Conservation (phyloP, 1,284 basidiomycete genomes). For the Malassezia sympodialis region DNA sequence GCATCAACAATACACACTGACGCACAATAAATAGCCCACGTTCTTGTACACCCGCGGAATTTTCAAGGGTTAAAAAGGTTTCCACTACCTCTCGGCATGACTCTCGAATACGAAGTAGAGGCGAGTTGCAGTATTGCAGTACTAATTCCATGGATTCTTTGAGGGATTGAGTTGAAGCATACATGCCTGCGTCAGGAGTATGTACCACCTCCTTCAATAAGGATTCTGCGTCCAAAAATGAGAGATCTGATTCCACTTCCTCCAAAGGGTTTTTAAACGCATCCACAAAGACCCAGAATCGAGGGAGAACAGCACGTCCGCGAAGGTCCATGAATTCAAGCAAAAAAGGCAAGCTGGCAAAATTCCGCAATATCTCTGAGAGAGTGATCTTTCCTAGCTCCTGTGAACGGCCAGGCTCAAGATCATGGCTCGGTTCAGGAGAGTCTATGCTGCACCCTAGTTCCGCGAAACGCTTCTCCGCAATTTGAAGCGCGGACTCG, state of each 20-base stretch:
- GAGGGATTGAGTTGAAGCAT: not conserved
- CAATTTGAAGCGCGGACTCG: not conserved
- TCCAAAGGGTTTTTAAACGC: slow-evolving; percentile 94
- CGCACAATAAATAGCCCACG: slow-evolving; percentile 45
- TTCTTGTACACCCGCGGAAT: not conserved
- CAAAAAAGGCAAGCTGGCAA: slow-evolving; percentile 80
- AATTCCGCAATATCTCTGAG: slow-evolving; percentile 66
- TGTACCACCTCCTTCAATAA: not conserved
- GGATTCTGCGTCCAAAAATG: not conserved
- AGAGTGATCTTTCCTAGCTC: slow-evolving; percentile 9
- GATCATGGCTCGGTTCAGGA: slow-evolving; percentile 4
- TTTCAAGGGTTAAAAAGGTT: not conserved
- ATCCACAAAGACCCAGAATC: slow-evolving; percentile 94
- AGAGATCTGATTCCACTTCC: slow-evolving; percentile 9
- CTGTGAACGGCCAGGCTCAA: not conserved
- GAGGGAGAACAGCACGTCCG: slow-evolving; percentile 69
- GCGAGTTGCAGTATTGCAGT: slow-evolving; percentile 66
- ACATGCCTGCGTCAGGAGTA: not conserved
- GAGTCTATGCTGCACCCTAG: not conserved
- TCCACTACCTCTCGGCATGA: not conserved
- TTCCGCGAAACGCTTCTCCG: not conserved
- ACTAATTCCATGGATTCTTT: slow-evolving; percentile 46
- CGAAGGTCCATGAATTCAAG: slow-evolving; percentile 96
- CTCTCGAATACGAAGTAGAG: slow-evolving; percentile 47
- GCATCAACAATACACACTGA: slow-evolving; percentile 68